Evolutionary conservation across 805 yeast species (phyloP).

Genomic region (Saccharomyces kudriavzevii): DNA sequence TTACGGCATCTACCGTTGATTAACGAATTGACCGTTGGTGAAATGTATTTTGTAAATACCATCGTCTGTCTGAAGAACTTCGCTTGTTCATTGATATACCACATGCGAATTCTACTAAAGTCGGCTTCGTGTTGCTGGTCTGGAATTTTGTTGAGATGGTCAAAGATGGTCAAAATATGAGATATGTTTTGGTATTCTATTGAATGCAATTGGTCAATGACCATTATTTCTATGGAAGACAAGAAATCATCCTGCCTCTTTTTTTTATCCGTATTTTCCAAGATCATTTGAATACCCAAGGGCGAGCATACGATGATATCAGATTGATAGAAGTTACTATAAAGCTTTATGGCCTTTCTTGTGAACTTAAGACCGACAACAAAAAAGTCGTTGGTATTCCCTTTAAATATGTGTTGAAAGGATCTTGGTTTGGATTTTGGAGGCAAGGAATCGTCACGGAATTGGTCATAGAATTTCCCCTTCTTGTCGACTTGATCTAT

Average conservation of each 20-base stretch:
- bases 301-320: conserved; percentile 90
- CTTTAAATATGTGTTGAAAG: conserved; percentile 70
- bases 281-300: conserved; percentile 70
- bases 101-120: conserved; percentile 83
- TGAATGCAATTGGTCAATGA: conserved; percentile 79
- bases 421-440: conserved; percentile 67
- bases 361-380: conserved; percentile 87
- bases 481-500: conserved; percentile 73
- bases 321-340: conserved; percentile 72
- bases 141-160: conserved; percentile 70
- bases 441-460: conserved; percentile 43
- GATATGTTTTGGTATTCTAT: conserved; percentile 91
- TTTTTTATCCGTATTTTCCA: conserved; percentile 52
- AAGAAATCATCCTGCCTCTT: conserved; percentile 72
- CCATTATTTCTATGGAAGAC: conserved; percentile 75
- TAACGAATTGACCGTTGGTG: conserved; percentile 75
- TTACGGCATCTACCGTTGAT: conserved; percentile 43
- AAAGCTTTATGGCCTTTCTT: conserved; percentile 75
- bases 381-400: conserved; percentile 87
- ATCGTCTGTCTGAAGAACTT: conserved; percentile 67
- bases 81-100: conserved; percentile 82
- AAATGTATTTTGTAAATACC: conserved; percentile 61
- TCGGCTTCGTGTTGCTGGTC: conserved; percentile 75
- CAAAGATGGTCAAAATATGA: conserved; percentile 64
- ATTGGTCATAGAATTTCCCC: conserved; percentile 66